phyloP scores from a whole-genome alignment of 139 green algal species.

The Zygnema cylindricum region DNA sequence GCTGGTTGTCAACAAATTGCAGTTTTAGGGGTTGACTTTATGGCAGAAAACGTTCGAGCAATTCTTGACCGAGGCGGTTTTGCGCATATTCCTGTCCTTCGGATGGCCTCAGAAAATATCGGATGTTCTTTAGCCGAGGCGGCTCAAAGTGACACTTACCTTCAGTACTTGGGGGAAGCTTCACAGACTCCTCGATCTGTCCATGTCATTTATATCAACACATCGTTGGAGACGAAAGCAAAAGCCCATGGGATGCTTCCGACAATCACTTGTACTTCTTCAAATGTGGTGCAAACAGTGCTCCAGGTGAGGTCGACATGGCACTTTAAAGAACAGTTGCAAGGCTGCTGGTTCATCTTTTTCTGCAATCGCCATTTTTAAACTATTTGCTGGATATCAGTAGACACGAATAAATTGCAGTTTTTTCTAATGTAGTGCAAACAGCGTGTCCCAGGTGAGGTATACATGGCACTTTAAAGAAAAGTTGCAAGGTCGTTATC shows the following conservation, averaged over 20 bases:
- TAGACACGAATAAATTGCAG: too few relatives aligned
- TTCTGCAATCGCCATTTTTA: too few relatives aligned
- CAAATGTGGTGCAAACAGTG: slow-evolving; percentile 97
- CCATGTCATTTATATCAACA: slow-evolving; percentile 99
- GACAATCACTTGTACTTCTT: slow-evolving; percentile 99
- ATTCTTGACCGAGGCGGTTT: slow-evolving; percentile 88
- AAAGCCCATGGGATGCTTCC: slow-evolving; percentile 81
- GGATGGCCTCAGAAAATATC: slow-evolving; percentile 84
- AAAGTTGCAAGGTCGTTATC: too few relatives aligned
- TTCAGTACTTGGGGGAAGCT: slow-evolving; percentile 75
- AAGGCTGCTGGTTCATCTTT: too few relatives aligned
- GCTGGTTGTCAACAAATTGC: slow-evolving; percentile 84
- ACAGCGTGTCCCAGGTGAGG: too few relatives aligned
- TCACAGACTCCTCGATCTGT: slow-evolving; percentile 70
- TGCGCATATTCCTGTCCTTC: slow-evolving; percentile 82
- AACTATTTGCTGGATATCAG: too few relatives aligned
- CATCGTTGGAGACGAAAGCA: slow-evolving; percentile 92
- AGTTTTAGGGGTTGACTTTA: slow-evolving; percentile 98
- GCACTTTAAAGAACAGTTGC: too few relatives aligned
- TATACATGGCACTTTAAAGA: too few relatives aligned
- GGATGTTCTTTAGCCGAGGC: slow-evolving; percentile 96
- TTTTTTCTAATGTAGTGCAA: too few relatives aligned
- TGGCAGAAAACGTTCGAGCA: slow-evolving; percentile 96
- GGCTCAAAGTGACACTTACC: slow-evolving; percentile 81
- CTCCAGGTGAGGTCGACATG: slow-evolving; percentile 82